Base-by-base conservation (phyloP, 148 eudicot genomes). In the Limonium bicolor region DNA sequence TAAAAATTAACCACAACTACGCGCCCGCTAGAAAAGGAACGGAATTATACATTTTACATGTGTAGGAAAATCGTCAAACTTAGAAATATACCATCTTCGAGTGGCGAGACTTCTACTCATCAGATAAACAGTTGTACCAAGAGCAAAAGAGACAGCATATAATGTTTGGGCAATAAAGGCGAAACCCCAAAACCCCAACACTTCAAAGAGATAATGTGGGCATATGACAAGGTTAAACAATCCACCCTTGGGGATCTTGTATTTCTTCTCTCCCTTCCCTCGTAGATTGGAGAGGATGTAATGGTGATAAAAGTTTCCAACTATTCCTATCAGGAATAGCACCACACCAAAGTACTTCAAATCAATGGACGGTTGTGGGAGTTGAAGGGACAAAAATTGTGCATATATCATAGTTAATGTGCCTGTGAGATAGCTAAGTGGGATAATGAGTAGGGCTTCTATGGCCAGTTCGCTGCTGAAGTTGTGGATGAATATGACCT, bases 171-270 rank as follows among this genome's bases (percentile, higher is more conserved):
- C 54, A 39, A 78, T 71, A 47, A 62, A 70, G 21, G 72, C 47
- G 19, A 78, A 51, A 16, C 86, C 86, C 20, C 65, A 21, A 51
- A 74, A 74, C 23, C 53, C 70, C 33, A 74, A 8, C 20, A 74
- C 57, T 47, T 74, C 81, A 53, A 78, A 78, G 6, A 68, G 48
- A 45, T 78, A 74, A 48, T 78, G 86, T 39, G 86, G 81, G 59
- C 86, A 74, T 8, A 70, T 57, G 18, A 78, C 81, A 4, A 51
- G 36, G 59, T 41, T 32, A 40, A 78, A 78, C 53, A 78, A 28
- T 27, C 81, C 77, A 20, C 81, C 86, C 25, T 51, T 68, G 1
- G 86, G 86, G 12, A 78, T 71, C 65, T 71, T 70, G 25, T 78
- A 78, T 42, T 54, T 65, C 53, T 56, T 72, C 48, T 67, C 73